Base-by-base conservation (phyloP, 257 asterid species). In the Ilex aquifolium region DNA sequence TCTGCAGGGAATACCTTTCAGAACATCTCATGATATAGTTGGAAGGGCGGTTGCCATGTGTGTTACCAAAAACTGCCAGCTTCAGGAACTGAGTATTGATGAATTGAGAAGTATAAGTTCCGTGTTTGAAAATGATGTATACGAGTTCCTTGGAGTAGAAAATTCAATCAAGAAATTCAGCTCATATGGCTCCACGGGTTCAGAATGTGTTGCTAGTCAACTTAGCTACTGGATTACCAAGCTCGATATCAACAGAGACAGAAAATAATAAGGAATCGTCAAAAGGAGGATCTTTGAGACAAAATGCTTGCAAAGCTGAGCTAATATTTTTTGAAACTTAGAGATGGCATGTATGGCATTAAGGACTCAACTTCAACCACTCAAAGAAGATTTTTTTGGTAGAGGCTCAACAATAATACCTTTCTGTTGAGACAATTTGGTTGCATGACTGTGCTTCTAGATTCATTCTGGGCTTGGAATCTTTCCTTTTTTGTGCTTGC, bases 111-210 rank as follows among this genome's bases (percentile, higher is more conserved):
- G 74, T 60, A 73, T 93, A 72, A 79, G 79, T 70, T 73, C 87
- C 10, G 32, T 77, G 9, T 87, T 90, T 51, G 96, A 46, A 12
- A 10, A 80, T 65, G 99, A 90, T 40, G 99, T 90, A 40, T 90
- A 79, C 11, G 86, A 77, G 53, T 93, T 64, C 71, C 91, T 93
- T 61, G 97, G 97, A 48, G 97, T 90, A 5, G 92, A 87, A 68
- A 93, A 93, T 67, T 56, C 99, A 31, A 80, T 93, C 7, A 81
- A 84, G 66, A 93, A 85, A 59, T 93, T 93, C 83, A 80, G 83
- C 61, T 93, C 97, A 8, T 93, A 93, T 70, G 99, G 99, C 64
- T 93, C 99, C 44, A 90, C 99, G 0, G 99, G 99, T 65, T 83
- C 94, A 8, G 88, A 78, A 61, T 90, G 96, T 59, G 99, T 93